phyloP scores from a whole-genome alignment of 805 yeast genomes.

The Brettanomyces sp. region DNA sequence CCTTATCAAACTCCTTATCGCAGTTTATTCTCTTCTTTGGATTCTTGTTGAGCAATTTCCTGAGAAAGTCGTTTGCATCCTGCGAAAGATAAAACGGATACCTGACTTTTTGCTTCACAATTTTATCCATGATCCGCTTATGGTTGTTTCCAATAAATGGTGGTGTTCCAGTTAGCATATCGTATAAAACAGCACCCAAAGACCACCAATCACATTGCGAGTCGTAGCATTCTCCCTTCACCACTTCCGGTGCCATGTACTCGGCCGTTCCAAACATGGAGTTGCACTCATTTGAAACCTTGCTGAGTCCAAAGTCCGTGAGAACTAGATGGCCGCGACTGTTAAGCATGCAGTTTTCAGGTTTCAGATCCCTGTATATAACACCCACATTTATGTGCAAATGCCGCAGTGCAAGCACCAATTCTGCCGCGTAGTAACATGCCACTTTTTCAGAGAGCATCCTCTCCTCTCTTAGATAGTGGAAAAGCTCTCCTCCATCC shows the following conservation, averaged over 20 bases:
- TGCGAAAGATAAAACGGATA: slow-evolving; percentile 69
- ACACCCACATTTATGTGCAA: slow-evolving; percentile 65
- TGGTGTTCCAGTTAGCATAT: slow-evolving; percentile 77
- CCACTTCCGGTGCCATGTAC: slow-evolving; percentile 85
- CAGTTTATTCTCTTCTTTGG: slow-evolving; percentile 56
- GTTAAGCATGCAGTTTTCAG: slow-evolving; percentile 79
- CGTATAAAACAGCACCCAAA: slow-evolving; percentile 71
- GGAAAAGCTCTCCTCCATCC: slow-evolving; percentile 81
- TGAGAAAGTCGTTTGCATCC: slow-evolving; percentile 71
- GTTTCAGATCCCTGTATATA: slow-evolving; percentile 81
- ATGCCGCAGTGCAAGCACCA: slow-evolving; percentile 68
- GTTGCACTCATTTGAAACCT: slow-evolving; percentile 36
- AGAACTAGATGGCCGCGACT: slow-evolving; percentile 70
- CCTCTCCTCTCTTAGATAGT: slow-evolving; percentile 42
- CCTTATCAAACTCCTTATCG: slow-evolving; percentile 41
- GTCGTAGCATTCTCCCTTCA: slow-evolving; percentile 69
- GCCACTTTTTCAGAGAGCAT: slow-evolving; percentile 55
- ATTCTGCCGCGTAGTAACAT: slow-evolving; percentile 72
- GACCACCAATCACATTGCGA: slow-evolving; percentile 90
- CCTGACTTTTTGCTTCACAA: slow-evolving; percentile 53
- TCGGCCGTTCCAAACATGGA: slow-evolving; percentile 72
- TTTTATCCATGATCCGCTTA: slow-evolving; percentile 66
- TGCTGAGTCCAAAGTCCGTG: slow-evolving; percentile 79
- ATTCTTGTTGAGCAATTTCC: slow-evolving; percentile 57
- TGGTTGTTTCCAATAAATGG: slow-evolving; percentile 83